Evolutionary conservation across 345 rosid species (phyloP), one percentile per base, ranked within the genome.

Genomic region (Gossypium ekmanianum): DNA sequence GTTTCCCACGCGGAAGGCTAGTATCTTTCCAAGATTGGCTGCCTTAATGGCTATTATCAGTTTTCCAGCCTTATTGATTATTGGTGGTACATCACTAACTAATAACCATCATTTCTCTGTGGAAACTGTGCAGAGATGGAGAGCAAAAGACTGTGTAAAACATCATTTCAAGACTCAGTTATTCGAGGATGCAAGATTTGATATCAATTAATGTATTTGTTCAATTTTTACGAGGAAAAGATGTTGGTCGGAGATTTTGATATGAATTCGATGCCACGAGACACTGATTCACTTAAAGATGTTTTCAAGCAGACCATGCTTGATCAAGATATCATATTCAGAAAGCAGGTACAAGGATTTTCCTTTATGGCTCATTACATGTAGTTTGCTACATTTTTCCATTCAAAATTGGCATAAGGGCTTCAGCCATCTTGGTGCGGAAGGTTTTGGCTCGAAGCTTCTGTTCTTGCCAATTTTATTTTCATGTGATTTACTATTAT

Each of bases 261-360:
- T 69, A 55, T 80, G 79, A 81, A 54, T 76, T 74, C 82, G 44
- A 72, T 51, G 45, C 86, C 72, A 14, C 72, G 18, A 54, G 45
- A 18, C 66, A 44, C 75, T 39, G 81, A 78, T 76, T 80, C 86
- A 58, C 59, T 61, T 62, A 57, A 74, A 71, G 87, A 81, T 56
- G 76, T 76, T 66, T 62, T 83, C 62, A 81, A 81, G 78, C 83
- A 80, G 72, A 85, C 85, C 61, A 87, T 87, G 64, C 58, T 85
- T 41, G 64, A 82, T 34, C 90, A 85, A 78, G 90, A 87, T 57
- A 11, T 76, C 58, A 63, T 69, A 47, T 83, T 85, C 69, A 82
- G 80, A 71, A 82, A 78, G 48, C 90, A 87, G 87, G 90, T 87
- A 79, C 58, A 66, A 45, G 48, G 58, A 73, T 44, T 11, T 54